A percentile compares a stretch with the other conserved stretches of the same genome.
Conservation (phyloP, 1,139 yeast genomes). For the Suhomyces coccinellae region DNA sequence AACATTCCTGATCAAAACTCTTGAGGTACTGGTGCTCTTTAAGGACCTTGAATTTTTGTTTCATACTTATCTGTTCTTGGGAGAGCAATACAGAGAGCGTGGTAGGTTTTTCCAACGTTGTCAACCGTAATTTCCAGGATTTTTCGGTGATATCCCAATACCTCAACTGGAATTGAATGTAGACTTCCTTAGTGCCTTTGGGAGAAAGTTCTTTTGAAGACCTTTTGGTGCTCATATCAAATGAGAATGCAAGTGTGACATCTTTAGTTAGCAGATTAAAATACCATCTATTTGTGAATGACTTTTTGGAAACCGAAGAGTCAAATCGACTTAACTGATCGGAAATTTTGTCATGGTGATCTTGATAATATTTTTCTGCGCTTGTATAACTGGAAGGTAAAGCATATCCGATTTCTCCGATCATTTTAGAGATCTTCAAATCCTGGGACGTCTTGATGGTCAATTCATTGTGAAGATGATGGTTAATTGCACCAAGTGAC, state of each 20-base stretch:
- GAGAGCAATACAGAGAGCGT: conserved; percentile 21
- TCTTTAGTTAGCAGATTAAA: conserved; percentile 23
- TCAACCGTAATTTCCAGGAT: conserved; percentile 30
- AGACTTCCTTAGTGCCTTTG: conserved; percentile 24
- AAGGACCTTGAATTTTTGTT: conserved; percentile 23
- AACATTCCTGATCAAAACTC: conserved; percentile 35
- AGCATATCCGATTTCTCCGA: conserved; percentile 31
- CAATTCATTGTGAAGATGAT: conserved; percentile 14
- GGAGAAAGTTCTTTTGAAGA: conserved; percentile 22
- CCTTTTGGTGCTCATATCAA: conserved; percentile 34
- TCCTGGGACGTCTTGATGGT: conserved; percentile 33
- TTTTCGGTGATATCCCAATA: conserved; percentile 26
- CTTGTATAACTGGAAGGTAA: conserved; percentile 36
- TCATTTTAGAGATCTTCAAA: conserved; percentile 31
- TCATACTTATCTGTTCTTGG: conserved; percentile 17
- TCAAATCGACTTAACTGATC: conserved; percentile 37
- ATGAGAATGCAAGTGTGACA: conserved; percentile 33
- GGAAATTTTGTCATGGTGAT: conserved; percentile 34
- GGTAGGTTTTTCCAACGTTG: conserved; percentile 33
- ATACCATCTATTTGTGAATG: conserved; percentile 40
- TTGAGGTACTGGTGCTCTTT: conserved; percentile 29
- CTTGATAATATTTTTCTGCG: conserved; percentile 22
- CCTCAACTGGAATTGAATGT: conserved; percentile 33
- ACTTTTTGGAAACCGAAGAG: conserved; percentile 28
- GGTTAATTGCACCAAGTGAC: conserved; percentile 7